Evolutionary conservation across 1,284 basidiomycete genomes (phyloP), one percentile per base, ranked within the genome.

Genomic region (Coniferiporia sulphurascens): DNA sequence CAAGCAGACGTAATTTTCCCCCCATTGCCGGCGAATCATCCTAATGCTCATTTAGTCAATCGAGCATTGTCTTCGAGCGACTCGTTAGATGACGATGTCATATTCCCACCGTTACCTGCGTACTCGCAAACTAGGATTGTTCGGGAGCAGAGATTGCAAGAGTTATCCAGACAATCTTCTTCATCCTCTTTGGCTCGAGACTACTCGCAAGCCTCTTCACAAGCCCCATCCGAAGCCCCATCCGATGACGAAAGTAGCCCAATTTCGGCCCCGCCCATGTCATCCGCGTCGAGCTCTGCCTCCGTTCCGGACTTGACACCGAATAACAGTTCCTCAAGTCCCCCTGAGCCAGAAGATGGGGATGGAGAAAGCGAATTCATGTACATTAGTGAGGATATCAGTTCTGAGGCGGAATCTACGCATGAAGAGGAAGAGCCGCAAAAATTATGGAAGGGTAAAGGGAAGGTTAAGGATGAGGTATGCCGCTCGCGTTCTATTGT

Each of bases 81-180:
- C 88, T 88, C 68, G 86, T 86, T 67, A 78, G 84, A 59, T 80
- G 77, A 52, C 84, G 81, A 60, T 62, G 74, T 87, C 17, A 80
- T 89, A 45, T 89, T 89, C 70, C 87, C 87, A 48, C 85, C 86
- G 1, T 70, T 89, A 2, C 80, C 85, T 8, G 73, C 73, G 5
- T 75, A 76, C 35, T 74, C 74, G 32, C 77, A 76, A 73, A 57
- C 76, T 9, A 56, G 60, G 22, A 58, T 62, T 35, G 56, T 36
- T n/a, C 55, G 48, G 13, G 60, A 62, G 27, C 44, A 54, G n/a
- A 36, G 48, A 7, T 13, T 44, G 36, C 48, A 58, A 32, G 56
- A 58, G 36, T 27, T 58, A 27, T 56, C 59, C n/a, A 45, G 72
- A 3, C 59, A 73, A 3, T 62, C 66, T 10, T 62, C 62, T 46